Evolutionary conservation across 75 land plant species (phyloP), one percentile per base, ranked within the genome.

Genomic region (Cupressus sempervirens): DNA sequence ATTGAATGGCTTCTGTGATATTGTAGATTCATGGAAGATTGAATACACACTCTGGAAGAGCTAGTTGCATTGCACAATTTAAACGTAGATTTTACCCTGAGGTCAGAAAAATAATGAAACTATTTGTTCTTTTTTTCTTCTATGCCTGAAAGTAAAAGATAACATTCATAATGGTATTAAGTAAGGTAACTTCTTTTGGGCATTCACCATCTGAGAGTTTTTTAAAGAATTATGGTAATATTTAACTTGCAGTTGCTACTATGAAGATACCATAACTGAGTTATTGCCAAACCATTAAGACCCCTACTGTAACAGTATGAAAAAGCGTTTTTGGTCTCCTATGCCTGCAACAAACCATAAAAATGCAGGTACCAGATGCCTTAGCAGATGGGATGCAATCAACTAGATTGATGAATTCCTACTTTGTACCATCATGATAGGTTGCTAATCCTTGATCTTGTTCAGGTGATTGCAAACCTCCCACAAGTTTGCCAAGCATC

Each of bases 21-120:
- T 43, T 77, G 80, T 88, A 90, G 91, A 88, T 88, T 15, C 91
- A 88, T 82, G 91, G 91, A 29, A 86, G 82, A 84, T 88, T 91
- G 54, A 89, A 91, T 74, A 91, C 92, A 35, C 90, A 89, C 40
- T 89, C 85, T 30, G 92, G 92, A 75, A 62, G 18, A 53, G 88
- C 86, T 40, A 84, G 83, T 76, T 86, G 92, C 29, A 67, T 67
- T 67, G 91, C 86, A 82, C 88, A 91, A 84, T 80, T 91, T 48
- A 91, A 89, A 83, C 83, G 88, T 53, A 89, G 90, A 79, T 91
- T 91, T 82, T 82, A 84, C 52, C 92, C 92, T 3, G 86, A 89
- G 88, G 92, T 89, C 70, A 10, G 75, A 45, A 80, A 40, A 18
- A 43, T 77, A 43, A 7, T 77, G 20, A 11, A 41, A 26, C 23